These are phyloP conservation scores for Helotiales sp. DNA, from an alignment of 2,329 filamentous ascomycete species.

Conservation along the genomic window DNA sequence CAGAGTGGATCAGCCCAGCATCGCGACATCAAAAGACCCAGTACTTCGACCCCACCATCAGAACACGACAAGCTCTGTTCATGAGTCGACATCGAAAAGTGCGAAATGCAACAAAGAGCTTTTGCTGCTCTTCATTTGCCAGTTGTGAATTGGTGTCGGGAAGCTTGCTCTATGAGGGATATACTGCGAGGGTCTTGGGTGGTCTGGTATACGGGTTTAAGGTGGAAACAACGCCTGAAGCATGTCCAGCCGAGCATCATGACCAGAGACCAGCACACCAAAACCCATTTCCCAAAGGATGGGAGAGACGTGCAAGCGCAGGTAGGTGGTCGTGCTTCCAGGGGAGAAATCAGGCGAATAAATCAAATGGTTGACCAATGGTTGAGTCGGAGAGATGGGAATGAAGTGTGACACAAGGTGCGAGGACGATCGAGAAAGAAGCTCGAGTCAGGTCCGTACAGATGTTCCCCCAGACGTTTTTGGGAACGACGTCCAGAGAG, in stretches of 20 bases:
- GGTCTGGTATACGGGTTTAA: neutral
- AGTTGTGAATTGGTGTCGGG: neutral
- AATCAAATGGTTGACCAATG: neutral
- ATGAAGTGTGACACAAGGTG: constrained; percentile 1
- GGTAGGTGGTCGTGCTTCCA: neutral
- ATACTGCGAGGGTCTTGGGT: neutral
- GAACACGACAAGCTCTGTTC: constrained; percentile 2
- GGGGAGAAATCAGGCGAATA: too few relatives aligned
- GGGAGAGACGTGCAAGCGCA: neutral
- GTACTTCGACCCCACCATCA: neutral
- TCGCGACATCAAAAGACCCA: neutral
- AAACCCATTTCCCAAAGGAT: neutral
- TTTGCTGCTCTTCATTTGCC: constrained; percentile 1
- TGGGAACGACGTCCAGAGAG: constrained; percentile 1
- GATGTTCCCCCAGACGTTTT: neutral
- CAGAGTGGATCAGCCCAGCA: neutral
- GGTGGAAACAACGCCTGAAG: neutral
- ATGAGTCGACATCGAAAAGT: neutral
- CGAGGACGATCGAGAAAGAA: neutral
- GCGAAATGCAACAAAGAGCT: neutral
- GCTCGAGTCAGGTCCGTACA: constrained; percentile 5
- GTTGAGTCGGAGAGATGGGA: neutral
- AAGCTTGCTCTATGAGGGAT: neutral
- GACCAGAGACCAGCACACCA: neutral
- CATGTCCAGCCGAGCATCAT: neutral